Conservation (phyloP, 2,329 filamentous ascomycete genomes). For the Thelonectria olida region DNA sequence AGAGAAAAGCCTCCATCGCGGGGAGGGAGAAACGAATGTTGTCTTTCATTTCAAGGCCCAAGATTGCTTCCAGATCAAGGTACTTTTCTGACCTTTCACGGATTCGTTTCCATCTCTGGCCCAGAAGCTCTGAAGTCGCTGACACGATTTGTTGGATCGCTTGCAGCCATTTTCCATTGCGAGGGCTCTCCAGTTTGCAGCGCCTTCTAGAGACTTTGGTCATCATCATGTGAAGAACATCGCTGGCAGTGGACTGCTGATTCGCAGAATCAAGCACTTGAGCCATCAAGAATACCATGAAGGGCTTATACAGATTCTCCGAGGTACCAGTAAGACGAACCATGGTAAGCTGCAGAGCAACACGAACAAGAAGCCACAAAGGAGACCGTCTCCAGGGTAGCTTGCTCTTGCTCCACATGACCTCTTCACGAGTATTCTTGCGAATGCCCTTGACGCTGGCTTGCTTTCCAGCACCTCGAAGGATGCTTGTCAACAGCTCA, state of each 20-base stretch:
- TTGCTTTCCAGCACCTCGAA: constrained; percentile 48
- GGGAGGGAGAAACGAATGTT: constrained; percentile 18
- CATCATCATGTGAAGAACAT: constrained; percentile 24
- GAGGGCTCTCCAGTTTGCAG: constrained; percentile 12
- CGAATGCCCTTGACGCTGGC: constrained; percentile 43
- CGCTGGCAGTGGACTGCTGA: not conserved
- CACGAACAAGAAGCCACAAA: constrained; percentile 64
- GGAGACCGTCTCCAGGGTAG: constrained; percentile 60
- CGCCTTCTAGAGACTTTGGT: constrained; percentile 23
- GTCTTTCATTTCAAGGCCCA: not conserved
- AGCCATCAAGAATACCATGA: constrained; percentile 26
- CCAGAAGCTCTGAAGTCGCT: not conserved
- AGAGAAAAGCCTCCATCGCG: constrained; percentile 21
- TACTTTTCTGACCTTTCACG: not conserved
- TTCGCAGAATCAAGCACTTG: not conserved
- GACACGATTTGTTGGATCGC: constrained; percentile 6
- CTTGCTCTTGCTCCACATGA: constrained; percentile 49
- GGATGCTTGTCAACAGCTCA: constrained; percentile 53
- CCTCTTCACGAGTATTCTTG: constrained; percentile 64
- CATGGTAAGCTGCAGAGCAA: constrained; percentile 53
- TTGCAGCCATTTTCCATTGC: constrained; percentile 14
- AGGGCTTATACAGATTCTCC: constrained; percentile 20
- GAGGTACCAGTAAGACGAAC: not conserved
- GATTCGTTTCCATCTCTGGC: constrained; percentile 21
- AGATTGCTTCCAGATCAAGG: not conserved